Evolutionary conservation across 306 rosid genomes (phyloP), one percentile per base, ranked within the genome.

Genomic region (Trifolium dubium): DNA sequence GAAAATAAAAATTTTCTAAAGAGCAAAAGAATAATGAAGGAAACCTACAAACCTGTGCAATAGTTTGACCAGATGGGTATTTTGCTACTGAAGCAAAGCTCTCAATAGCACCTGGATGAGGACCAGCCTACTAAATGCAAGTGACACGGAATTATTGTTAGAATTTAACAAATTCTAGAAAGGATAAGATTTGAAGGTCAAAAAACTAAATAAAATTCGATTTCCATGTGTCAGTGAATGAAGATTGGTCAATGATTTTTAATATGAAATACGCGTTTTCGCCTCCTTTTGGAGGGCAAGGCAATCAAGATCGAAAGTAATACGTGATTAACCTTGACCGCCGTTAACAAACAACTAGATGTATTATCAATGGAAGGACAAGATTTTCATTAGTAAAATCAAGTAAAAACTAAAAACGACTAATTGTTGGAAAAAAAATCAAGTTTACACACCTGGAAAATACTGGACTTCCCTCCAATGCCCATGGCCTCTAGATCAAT

Each of bases 401-500:
- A 46, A 71, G 40, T 31, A 62, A 65, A 71, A 53, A 65, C 31
- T 31, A 62, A 65, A 71, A 53, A 65, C 31, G 23, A 67, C 28
- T 49, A 59, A 32, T 14, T 14, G 18, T 32, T 60, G 64, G 72
- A 61, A 29, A 44, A 29, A 44, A 49, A 67, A 49, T 49, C 67
- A 41, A 63, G 56, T 55, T 23, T 51, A 47, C 79, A 84, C 76
- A 91, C 98, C 98, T 94, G 98, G 80, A 94, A 94, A 79, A 94
- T 89, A 85, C 84, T 79, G 51, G 97, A 91, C 74, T 87, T 94
- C 78, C 98, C 98, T 86, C 98, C 98, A 82, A 88, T 76, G 53
- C 98, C 98, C 96, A 94, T 88, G 72, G 98, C 97, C 86, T 91
- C 98, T 81, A 94, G 77, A 88, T 94, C 98, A 83, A 91, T 81